A percentile compares a stretch with the other conserved stretches of the same genome.
Evolutionary conservation across 345 rosid genomes (phyloP).

Genomic region (Triadica sebifera): DNA sequence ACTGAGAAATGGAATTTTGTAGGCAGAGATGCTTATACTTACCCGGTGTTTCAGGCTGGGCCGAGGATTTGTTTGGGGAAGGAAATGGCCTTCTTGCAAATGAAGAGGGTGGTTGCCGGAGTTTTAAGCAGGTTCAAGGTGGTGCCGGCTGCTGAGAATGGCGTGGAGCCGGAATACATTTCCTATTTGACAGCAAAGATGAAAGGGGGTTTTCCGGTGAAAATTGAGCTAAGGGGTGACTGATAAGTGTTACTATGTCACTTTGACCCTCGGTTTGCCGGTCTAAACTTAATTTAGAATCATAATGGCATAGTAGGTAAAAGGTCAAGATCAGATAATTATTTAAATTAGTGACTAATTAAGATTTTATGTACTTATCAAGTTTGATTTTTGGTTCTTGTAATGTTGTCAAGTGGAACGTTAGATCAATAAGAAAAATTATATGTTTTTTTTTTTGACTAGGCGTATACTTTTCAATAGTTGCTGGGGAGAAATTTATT

Average conservation of each 20-base stretch:
- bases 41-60: conserved; percentile 35
- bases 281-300: too few relatives aligned
- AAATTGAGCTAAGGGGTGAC: conserved; percentile 35
- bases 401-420: too few relatives aligned
- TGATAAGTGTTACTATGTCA: not conserved
- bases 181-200: conserved; percentile 51
- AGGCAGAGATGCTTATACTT: conserved; percentile 22
- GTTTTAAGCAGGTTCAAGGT: conserved; percentile 46
- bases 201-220: conserved; percentile 57
- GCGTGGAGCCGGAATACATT: conserved; percentile 41
- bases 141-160: conserved; percentile 42
- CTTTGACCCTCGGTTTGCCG: too few relatives aligned
- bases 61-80: conserved; percentile 33
- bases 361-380: too few relatives aligned
- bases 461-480: too few relatives aligned
- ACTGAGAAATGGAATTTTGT: conserved; percentile 33
- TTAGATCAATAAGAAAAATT: too few relatives aligned
- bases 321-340: too few relatives aligned
- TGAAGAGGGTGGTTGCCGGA: conserved; percentile 33
- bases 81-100: conserved; percentile 35
- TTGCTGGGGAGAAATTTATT: too few relatives aligned
- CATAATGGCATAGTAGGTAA: too few relatives aligned
- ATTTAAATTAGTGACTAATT: too few relatives aligned
- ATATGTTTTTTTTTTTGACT: too few relatives aligned
- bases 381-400: too few relatives aligned